Evolutionary conservation across 2,329 filamentous ascomycete species (phyloP).

Genomic region (Ophiocordyceps robertsii): DNA sequence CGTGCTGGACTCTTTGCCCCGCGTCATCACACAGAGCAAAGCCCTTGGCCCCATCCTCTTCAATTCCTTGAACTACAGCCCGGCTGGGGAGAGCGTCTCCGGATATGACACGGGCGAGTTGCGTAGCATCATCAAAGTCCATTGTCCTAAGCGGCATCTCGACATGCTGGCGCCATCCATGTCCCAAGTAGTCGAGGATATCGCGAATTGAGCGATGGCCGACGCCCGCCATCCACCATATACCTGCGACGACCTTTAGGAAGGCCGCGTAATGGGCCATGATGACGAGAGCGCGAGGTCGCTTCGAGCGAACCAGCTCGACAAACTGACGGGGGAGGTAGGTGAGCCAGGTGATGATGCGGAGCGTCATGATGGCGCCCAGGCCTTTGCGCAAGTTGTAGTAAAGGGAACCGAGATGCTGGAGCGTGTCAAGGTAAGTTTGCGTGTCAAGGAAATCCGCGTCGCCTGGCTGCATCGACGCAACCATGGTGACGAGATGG

Average conservation of each 20-base stretch:
- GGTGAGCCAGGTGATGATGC: constrained; percentile 39
- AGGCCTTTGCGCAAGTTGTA: constrained; percentile 26
- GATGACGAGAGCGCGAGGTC: constrained; percentile 35
- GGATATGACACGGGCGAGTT: neutral
- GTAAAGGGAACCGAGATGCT: constrained; percentile 38
- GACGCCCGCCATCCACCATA: constrained; percentile 40
- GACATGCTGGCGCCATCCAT: neutral
- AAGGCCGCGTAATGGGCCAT: constrained; percentile 40
- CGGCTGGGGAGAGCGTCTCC: neutral
- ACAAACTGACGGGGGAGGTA: constrained; percentile 32
- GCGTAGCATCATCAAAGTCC: neutral
- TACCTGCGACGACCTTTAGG: constrained; percentile 23
- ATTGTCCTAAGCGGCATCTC: neutral
- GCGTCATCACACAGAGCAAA: neutral
- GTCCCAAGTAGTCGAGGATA: constrained; percentile 22
- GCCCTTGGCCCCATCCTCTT: neutral
- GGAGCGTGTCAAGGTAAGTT: constrained; percentile 31
- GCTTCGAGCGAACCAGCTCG: constrained; percentile 24
- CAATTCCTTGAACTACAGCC: neutral
- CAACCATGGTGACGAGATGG: constrained; percentile 34
- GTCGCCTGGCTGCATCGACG: constrained; percentile 28
- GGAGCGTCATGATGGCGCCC: constrained; percentile 29
- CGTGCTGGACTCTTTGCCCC: neutral
- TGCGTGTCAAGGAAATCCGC: constrained; percentile 15
- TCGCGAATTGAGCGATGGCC: constrained; percentile 30